A percentile compares a stretch with the other conserved stretches of the same genome.
Conservation (phyloP, 208 protist species). For the Leishmania lainsoni region DNA sequence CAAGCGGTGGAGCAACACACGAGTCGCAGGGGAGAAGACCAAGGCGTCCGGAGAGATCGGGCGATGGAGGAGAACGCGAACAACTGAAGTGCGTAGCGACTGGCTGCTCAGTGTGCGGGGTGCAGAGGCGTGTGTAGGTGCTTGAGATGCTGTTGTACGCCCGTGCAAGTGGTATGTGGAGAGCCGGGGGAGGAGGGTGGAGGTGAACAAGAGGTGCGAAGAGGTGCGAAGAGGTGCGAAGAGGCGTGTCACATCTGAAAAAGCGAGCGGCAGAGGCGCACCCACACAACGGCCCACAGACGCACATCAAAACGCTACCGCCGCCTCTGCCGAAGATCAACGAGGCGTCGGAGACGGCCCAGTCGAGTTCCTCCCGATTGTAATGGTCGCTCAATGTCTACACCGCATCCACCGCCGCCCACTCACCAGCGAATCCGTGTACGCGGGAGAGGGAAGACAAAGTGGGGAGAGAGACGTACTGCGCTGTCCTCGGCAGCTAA, state of each 20-base stretch:
- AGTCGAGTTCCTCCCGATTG: not conserved
- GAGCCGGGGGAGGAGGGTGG: not conserved
- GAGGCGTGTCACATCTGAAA: not conserved
- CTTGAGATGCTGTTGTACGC: not conserved
- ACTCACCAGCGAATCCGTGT: not conserved
- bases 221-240: not conserved
- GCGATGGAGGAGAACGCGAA: not conserved
- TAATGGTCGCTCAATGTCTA: not conserved
- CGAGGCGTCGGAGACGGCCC: not conserved
- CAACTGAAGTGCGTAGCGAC: not conserved
- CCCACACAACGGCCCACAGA: not conserved
- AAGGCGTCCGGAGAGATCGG: conserved; percentile 15
- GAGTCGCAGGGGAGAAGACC: not conserved
- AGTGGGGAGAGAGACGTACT: not conserved
- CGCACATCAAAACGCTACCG: not conserved
- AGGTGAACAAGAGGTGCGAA: not conserved
- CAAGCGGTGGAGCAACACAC: not conserved
- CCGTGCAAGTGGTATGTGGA: not conserved
- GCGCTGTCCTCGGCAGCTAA: not conserved
- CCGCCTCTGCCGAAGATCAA: not conserved
- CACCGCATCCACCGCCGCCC: not conserved
- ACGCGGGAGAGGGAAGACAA: not conserved
- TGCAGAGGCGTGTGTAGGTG: not conserved
- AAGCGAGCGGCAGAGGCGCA: not conserved
- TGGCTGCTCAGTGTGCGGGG: not conserved